Evolutionary conservation across 164 flowering plant genomes (phyloP), one percentile per base, ranked within the genome.

Genomic region (Tetrastigma voinierianum): DNA sequence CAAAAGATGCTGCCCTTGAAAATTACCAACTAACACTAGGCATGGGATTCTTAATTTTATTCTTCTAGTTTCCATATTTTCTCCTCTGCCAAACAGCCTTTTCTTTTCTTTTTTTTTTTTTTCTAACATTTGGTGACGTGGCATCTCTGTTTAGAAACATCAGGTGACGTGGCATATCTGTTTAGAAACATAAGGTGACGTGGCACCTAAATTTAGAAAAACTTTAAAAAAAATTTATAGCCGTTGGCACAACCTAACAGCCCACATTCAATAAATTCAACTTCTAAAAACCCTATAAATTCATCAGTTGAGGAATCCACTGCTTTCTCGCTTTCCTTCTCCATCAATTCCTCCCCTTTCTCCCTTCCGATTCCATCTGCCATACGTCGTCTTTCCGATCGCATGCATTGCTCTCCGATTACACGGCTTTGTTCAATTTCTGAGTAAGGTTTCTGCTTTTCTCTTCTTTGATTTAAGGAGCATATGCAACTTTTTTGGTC

Each of bases 241-340:
- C 74, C 74, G 74, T 70, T 70, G 43, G 69, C 54, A 55, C 14
- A 12, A 64, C 4, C 32, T 15, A 43, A 64, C 76, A 73, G 76
- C 65, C 64, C 55, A 25, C 3, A 47, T 24, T 55, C 57, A 13
- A 47, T 46, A 43, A 61, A 67, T 77, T 77, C 77, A 73, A 77
- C 73, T 24, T 73, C 51, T 17, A 58, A 10, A 57, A 68, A 53
- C 68, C 68, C 57, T 48, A 23, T 16, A n/a, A n/a, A n/a, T n/a
- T 61, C 59, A 65, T 55, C 72, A n/a, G 53, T 59, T 71, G 40
- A 19, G 32, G 12, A 23, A 10, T 3, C 46, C 8, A 13, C n/a
- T 32, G 40, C 6, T 7, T 25, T 25, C 60, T 1, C 24, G 24
- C 21, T 13, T 43, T 18, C 48, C 43, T 51, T 55, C 62, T 49